phyloP scores from a whole-genome alignment of 202 grass and related monocot genomes.

The Zoysia matrella region DNA sequence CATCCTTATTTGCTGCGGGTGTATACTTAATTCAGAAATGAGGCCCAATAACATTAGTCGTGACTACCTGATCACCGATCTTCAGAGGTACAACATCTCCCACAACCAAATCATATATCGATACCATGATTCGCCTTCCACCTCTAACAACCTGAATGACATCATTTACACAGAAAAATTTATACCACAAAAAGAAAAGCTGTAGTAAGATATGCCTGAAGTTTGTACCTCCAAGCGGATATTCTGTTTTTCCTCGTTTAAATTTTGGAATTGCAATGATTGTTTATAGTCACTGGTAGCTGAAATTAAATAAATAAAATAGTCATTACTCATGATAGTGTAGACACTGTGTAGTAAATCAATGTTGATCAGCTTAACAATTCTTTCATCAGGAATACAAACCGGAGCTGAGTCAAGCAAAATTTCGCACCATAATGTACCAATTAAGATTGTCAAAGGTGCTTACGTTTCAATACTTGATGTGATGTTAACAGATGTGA shows the following conservation, averaged over 20 bases:
- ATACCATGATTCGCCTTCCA: slow-evolving; percentile 78
- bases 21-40: slow-evolving; percentile 26
- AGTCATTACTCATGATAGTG: neutral
- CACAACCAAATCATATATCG: slow-evolving; percentile 91
- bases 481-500: neutral
- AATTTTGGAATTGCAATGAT: slow-evolving; percentile 92
- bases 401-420: neutral
- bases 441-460: neutral
- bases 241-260: slow-evolving; percentile 97
- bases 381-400: neutral
- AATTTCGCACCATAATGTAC: slow-evolving; percentile 3
- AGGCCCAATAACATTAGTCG: slow-evolving; percentile 2
- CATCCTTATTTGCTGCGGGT: neutral
- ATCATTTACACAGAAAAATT: slow-evolving; percentile 11
- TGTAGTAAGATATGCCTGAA: neutral
- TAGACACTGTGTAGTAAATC: neutral
- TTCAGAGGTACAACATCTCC: slow-evolving; percentile 92
- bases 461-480: neutral
- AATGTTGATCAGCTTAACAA: too few species aligned
- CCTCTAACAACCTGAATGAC: slow-evolving; percentile 75
- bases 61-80: slow-evolving; percentile 92
- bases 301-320: slow-evolving; percentile 41
- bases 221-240: slow-evolving; percentile 80
- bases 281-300: slow-evolving; percentile 91
- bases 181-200: neutral